Conservation (phyloP, 2,329 filamentous ascomycete genomes). For the Cercospora sp. region DNA sequence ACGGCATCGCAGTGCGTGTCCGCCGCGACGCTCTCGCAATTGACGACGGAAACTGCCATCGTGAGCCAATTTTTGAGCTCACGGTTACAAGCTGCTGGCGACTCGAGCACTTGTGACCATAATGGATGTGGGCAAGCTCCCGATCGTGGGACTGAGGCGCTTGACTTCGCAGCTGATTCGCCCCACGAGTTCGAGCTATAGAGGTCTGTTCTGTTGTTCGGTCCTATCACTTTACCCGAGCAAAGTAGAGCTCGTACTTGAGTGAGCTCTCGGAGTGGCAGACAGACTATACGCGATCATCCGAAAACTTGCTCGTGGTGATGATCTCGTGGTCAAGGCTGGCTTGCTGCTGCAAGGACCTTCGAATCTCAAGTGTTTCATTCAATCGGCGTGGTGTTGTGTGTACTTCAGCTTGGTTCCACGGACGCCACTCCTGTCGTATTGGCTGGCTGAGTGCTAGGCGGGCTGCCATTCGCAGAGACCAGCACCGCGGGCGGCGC, state of each 20-base stretch:
- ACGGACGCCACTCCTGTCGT: conserved; percentile 1
- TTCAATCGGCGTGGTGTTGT: neutral
- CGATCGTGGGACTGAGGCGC: neutral
- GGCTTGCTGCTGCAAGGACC: neutral
- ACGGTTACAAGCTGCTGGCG: neutral
- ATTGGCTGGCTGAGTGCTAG: conserved; percentile 15
- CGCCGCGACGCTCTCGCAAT: neutral
- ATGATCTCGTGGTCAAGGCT: neutral
- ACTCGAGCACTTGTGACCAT: neutral
- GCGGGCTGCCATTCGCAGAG: conserved; percentile 25
- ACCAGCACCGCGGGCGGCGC: conserved; percentile 33
- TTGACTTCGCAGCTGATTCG: neutral
- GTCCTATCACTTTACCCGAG: neutral
- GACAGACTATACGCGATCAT: neutral
- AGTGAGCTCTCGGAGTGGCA: neutral
- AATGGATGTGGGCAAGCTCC: neutral
- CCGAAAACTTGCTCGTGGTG: neutral
- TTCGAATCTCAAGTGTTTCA: neutral
- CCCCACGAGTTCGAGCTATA: neutral
- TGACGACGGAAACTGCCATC: neutral
- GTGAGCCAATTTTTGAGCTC: neutral
- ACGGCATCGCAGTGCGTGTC: neutral
- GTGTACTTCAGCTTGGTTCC: conserved; percentile 12
- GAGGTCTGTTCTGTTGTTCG: neutral
- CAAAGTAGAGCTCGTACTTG: neutral